Base-by-base conservation (phyloP, 768 basidiomycete species). In the Trametes cinnabarina region DNA sequence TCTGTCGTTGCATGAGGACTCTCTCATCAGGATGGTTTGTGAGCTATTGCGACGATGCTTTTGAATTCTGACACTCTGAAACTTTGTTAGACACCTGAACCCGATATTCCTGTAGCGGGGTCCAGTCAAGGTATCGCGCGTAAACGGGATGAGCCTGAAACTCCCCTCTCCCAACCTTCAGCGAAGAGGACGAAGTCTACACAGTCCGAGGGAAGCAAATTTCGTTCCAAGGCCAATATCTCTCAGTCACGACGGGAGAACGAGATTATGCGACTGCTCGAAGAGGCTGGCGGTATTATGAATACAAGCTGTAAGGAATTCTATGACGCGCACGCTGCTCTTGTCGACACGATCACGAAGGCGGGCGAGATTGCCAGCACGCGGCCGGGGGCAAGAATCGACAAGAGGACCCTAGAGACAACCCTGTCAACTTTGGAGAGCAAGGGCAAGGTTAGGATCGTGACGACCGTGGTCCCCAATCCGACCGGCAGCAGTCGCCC, bases 201-300 rank as follows among this genome's bases (percentile, higher is more conserved):
- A 1, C 47, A 57, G 34, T 25, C 44, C 30, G 50, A 49, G 2
- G 35, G 46, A 23, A 44, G 28, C 22, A 55, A 47, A 22, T 59
- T 42, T 22, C 69, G 72, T 28, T 58, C 73, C 26, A 81, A 79
- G 60, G 76, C 83, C 47, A 94, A 93, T 62, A 82, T 94, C 23
- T 90, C 92, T 15, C 80, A 87, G 56, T 74, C 91, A 40, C 83
- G 90, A 3, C 83, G 92, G 20, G 90, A 94, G 73, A 90, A 88
- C 59, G 92, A 94, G 69, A 69, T 94, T 47, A 67, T 85, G 53
- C 83, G 81, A 28, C 79, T 90, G 20, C 71, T 93, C n/a, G 79
- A 84, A 55, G 78, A 75, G 22, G 72, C 80, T 50, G 87, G 87
- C 7, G 92, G 92, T 0, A 82, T 92, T 40, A 73, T 80, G 43